Evolutionary conservation across 2,329 filamentous ascomycete species (phyloP).

Genomic region (Monosporascus ibericus): DNA sequence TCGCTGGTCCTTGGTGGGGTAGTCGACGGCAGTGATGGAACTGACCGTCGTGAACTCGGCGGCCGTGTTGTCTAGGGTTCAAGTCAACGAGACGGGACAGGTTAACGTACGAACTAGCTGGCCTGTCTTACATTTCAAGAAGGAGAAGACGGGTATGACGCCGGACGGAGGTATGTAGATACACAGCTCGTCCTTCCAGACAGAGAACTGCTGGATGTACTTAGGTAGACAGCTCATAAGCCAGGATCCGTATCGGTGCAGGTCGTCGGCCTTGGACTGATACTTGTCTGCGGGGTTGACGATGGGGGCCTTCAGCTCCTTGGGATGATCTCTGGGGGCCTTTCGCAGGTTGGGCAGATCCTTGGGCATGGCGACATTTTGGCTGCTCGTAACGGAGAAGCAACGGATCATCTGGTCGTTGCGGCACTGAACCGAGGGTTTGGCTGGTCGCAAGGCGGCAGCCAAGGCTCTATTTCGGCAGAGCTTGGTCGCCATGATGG

Average conservation of each 20-base stretch:
- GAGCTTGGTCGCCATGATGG: constrained; percentile 55
- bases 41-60: constrained; percentile 94
- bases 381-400: constrained; percentile 43
- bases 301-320: constrained; percentile 68
- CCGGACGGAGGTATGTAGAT: constrained; percentile 87
- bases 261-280: constrained; percentile 73
- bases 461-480: constrained; percentile 50
- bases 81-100: constrained; percentile 4
- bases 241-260: constrained; percentile 95
- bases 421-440: constrained; percentile 35
- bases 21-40: constrained; percentile 92
- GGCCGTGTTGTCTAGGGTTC: constrained; percentile 74
- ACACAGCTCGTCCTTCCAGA: constrained; percentile 98
- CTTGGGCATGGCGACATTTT: constrained; percentile 51
- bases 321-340: constrained; percentile 50
- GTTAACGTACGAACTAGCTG: constrained; percentile 7
- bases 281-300: constrained; percentile 94
- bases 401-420: constrained; percentile 38
- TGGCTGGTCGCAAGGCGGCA: constrained; percentile 49
- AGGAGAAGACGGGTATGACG: constrained; percentile 85
- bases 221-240: constrained; percentile 95
- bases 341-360: constrained; percentile 62
- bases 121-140: constrained; percentile 65
- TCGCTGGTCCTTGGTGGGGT: constrained; percentile 87
- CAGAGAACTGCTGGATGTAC: constrained; percentile 98